Conservation (phyloP, 306 rosid species). For the Lotus japonicus region DNA sequence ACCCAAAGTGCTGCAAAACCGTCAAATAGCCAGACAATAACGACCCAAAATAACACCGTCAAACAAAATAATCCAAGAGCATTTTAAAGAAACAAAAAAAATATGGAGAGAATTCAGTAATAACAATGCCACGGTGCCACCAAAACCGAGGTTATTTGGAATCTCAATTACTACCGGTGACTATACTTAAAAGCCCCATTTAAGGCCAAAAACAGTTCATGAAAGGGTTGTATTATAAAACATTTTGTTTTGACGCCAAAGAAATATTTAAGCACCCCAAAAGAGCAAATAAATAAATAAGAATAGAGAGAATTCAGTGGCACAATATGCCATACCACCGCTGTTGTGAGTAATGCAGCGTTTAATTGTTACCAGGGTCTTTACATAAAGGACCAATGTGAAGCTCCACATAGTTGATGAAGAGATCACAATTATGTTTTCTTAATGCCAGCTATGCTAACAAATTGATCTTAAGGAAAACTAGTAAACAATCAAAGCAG, state of each 20-base stretch:
- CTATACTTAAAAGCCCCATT: too few species aligned
- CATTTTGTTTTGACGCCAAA: not conserved
- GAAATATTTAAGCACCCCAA: not conserved
- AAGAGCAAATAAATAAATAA: not conserved
- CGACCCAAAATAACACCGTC: not conserved
- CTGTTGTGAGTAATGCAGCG: not conserved
- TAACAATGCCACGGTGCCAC: not conserved
- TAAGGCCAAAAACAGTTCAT: too few species aligned
- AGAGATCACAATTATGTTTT: not conserved
- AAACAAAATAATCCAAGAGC: not conserved
- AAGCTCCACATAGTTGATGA: not conserved
- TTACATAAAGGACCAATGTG: not conserved
- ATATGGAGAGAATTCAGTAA: not conserved
- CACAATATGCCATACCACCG: not conserved
- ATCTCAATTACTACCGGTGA: not conserved
- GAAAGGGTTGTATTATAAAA: not conserved
- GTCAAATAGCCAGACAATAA: conserved; percentile 11
- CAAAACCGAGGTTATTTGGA: not conserved
- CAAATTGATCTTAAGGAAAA: conserved; percentile 4
- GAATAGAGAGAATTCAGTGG: not conserved
- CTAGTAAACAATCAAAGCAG: not conserved
- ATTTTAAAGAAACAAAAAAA: not conserved
- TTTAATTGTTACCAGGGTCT: not conserved
- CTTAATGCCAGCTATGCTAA: conserved; percentile 2
- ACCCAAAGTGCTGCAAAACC: not conserved